Evolutionary conservation across 116 monocot genomes (phyloP).

Genomic region (Zostera marina): DNA sequence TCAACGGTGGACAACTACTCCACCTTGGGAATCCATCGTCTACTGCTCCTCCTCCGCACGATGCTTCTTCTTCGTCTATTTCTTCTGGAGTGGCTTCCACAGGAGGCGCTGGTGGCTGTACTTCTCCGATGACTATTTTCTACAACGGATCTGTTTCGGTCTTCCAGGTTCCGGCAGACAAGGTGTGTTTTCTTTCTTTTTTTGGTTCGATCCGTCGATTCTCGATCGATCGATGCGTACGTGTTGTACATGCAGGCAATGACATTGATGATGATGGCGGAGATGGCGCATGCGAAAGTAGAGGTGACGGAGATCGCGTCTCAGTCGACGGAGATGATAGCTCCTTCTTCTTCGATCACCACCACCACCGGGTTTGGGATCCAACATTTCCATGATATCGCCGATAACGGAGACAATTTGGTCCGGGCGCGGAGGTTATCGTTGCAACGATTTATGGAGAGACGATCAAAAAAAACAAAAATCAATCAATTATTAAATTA

Average conservation of each 20-base stretch:
- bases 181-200: background rate
- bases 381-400: no score
- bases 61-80: background rate
- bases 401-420: no score
- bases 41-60: background rate
- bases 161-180: background rate
- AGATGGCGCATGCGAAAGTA: no score
- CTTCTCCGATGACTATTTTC: slow-evolving; percentile 13
- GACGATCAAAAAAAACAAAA: no score
- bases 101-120: background rate
- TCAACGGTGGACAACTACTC: background rate
- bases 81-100: background rate
- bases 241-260: background rate
- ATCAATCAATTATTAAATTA: no score
- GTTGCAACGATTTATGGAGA: no score
- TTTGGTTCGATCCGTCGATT: background rate
- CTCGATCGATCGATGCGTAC: background rate
- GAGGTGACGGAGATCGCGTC: background rate
- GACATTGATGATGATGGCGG: slow-evolving; percentile 1
- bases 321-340: no score
- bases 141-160: slow-evolving; percentile 7
- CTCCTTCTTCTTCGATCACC: no score
- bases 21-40: background rate
- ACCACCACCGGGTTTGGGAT: no score
- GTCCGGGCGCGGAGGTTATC: no score